Conservation (phyloP, 768 basidiomycete genomes). For the Leccinum subgranulosum region DNA sequence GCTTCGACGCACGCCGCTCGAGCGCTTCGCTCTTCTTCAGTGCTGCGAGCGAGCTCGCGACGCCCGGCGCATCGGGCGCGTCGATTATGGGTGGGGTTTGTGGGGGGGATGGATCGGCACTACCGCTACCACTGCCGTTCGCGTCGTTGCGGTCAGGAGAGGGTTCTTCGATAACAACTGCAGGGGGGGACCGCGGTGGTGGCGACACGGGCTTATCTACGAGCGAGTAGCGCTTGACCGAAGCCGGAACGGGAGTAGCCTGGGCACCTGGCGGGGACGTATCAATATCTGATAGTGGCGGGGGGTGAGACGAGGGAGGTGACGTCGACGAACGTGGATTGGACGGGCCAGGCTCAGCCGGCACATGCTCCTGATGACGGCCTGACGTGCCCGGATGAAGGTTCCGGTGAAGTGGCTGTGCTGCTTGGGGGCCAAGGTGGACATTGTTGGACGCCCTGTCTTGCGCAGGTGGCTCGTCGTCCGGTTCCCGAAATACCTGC, state of each 20-base stretch:
- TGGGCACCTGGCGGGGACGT: slow-evolving; percentile 31
- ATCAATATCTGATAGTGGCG: slow-evolving; percentile 12
- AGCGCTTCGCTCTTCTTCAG: slow-evolving; percentile 83
- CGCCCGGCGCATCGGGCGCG: slow-evolving; percentile 50
- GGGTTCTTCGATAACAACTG: slow-evolving; percentile 43
- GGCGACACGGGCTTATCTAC: slow-evolving; percentile 62
- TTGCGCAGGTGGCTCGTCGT: slow-evolving; percentile 26
- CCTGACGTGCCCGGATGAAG: slow-evolving; percentile 8
- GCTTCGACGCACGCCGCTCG: slow-evolving; percentile 90
- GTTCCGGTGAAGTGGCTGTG: slow-evolving; percentile 17
- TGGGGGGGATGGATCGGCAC: slow-evolving; percentile 28
- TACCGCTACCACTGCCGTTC: slow-evolving; percentile 20
- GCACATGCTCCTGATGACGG: slow-evolving; percentile 4
- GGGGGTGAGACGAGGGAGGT: slow-evolving; percentile 3
- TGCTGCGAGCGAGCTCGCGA: slow-evolving; percentile 82
- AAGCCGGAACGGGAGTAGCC: slow-evolving; percentile 48
- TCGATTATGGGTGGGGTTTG: slow-evolving; percentile 36
- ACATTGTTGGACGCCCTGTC: slow-evolving; percentile 11
- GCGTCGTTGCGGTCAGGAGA: slow-evolving; percentile 21
- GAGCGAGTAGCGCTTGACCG: slow-evolving; percentile 76
- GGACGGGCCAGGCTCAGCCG: slow-evolving; percentile 9
- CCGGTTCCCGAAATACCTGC: slow-evolving; percentile 30
- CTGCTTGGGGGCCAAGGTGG: slow-evolving; percentile 1
- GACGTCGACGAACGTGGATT: slow-evolving; percentile 13
- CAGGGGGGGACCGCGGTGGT: slow-evolving; percentile 41